These are phyloP conservation scores for Colletotrichum magnum DNA, from an alignment of 2,329 filamentous ascomycete species.

Conservation along the genomic window DNA sequence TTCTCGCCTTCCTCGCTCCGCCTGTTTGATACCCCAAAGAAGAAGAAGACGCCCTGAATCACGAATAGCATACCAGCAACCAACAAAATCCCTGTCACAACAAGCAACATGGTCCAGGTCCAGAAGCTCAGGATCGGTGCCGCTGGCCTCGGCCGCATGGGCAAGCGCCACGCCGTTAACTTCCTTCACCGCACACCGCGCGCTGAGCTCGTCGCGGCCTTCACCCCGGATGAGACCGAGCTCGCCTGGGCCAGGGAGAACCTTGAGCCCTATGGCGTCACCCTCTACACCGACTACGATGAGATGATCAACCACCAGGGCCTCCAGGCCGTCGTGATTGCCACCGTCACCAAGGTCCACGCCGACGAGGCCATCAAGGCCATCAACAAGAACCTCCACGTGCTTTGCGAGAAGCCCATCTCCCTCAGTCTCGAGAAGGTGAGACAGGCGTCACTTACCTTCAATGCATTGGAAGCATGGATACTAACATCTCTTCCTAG, in stretches of 20 bases:
- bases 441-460: constrained; percentile 42
- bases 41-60: neutral
- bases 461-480: neutral
- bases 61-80: no score
- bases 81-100: no score
- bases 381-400: constrained; percentile 67
- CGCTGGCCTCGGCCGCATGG: constrained; percentile 67
- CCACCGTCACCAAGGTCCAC: constrained; percentile 65
- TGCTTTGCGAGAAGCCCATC: constrained; percentile 72
- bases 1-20: neutral
- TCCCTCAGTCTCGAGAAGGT: constrained; percentile 72
- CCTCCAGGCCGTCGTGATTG: constrained; percentile 58
- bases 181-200: constrained; percentile 61
- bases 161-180: constrained; percentile 64
- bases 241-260: constrained; percentile 59
- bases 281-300: constrained; percentile 59
- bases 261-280: constrained; percentile 59
- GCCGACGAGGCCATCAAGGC: constrained; percentile 70
- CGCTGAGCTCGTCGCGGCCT: constrained; percentile 64
- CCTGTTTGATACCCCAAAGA: neutral
- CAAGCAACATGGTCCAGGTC: constrained; percentile 23
- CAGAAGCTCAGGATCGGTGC: constrained; percentile 58
- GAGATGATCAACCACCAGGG: constrained; percentile 59
- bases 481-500: constrained; percentile 57
- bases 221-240: constrained; percentile 60